Base-by-base conservation (phyloP, 768 basidiomycete species). In the Guyanaporus albipodus region DNA sequence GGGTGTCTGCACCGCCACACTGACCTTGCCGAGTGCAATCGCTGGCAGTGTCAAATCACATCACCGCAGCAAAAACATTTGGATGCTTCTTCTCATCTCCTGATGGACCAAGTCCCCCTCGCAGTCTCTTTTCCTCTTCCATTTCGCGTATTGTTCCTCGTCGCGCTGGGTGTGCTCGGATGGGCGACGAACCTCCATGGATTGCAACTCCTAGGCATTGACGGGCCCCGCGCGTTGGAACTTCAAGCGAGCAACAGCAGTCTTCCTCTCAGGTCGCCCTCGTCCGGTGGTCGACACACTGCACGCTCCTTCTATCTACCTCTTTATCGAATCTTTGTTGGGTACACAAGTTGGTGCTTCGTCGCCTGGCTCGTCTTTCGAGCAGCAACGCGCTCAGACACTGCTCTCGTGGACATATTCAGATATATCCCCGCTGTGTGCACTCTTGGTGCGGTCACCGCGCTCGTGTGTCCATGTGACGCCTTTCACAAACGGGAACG, bases 181-280 rank as follows among this genome's bases (percentile, higher is more conserved):
- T 99, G 95, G 93, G 92, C 92, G 0, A 82, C 85, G 27, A 99
- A 98, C 67, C 69, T 98, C 7, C 94, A 98, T 66, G 79, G 87
- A 39, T 80, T 98, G 37, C 73, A 84, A 53, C 54, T 74, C 10
- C 71, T 85, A 14, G 84, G 87, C 18, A 68, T 98, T 32, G 92
- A 99, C 64, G 81, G 79, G 0, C 71, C 78, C 12, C 66, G 73
- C 52, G 82, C 82, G 4, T 74, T 99, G 62, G 88, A 89, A 59
- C 70, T 92, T 21, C 55, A 63, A 15, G 14, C 53, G 19, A 33
- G 22, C 28, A 46, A 18, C 18, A 18, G 23, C 15, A 23, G 38
- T 33, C 53, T 66, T 14, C 62, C 61, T 37, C 55, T 56, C 19
- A 48, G 50, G 27, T 61, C 64, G 4, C 31, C 47, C 8, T 40